A percentile compares a stretch with the other conserved stretches of the same genome.
These are phyloP conservation scores for Ogataea allantospora DNA, from an alignment of 805 yeast species.

Conservation along the genomic window DNA sequence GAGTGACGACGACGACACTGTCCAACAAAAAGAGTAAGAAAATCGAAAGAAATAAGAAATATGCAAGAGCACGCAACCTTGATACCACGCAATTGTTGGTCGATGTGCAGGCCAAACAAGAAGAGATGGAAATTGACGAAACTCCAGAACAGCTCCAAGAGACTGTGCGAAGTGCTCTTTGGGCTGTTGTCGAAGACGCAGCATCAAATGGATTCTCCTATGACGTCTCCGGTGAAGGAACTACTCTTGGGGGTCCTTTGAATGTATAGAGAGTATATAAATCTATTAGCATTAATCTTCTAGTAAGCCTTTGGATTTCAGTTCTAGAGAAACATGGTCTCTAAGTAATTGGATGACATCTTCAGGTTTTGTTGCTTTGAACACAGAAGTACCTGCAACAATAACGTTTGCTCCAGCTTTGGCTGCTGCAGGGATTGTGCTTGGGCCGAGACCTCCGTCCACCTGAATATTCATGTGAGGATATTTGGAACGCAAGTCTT, in stretches of 20 bases:
- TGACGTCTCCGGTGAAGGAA: slow-evolving; percentile 62
- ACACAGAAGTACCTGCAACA: slow-evolving; percentile 96
- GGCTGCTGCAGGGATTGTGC: slow-evolving; percentile 84
- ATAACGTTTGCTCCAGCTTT: slow-evolving; percentile 97
- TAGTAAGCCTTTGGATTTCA: slow-evolving; percentile 45
- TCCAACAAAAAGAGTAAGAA: slow-evolving; percentile 79
- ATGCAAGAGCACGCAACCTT: slow-evolving; percentile 54
- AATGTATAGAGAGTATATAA: slow-evolving; percentile 6
- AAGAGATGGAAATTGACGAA: slow-evolving; percentile 52
- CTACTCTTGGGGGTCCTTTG: slow-evolving; percentile 76
- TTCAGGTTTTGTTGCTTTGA: slow-evolving; percentile 76
- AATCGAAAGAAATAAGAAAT: slow-evolving; percentile 74
- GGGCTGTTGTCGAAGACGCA: slow-evolving; percentile 67
- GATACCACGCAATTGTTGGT: slow-evolving; percentile 40
- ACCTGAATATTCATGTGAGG: slow-evolving; percentile 90
- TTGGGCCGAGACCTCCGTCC: slow-evolving; percentile 94
- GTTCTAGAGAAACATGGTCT: slow-evolving; percentile 51
- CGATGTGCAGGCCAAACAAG: slow-evolving; percentile 49
- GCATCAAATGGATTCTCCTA: slow-evolving; percentile 43
- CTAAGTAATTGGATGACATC: slow-evolving; percentile 72
- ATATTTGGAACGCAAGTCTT: slow-evolving; percentile 64
- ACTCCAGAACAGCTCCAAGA: slow-evolving; percentile 36
- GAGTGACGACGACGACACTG: slow-evolving; percentile 55
- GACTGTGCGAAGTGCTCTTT: slow-evolving; percentile 61
- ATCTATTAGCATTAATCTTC: slow-evolving; percentile 1